These are phyloP conservation scores for Physcomitrium patens DNA, from an alignment of 225 moss, liverwort and hornwort genomes.

Conservation along the genomic window DNA sequence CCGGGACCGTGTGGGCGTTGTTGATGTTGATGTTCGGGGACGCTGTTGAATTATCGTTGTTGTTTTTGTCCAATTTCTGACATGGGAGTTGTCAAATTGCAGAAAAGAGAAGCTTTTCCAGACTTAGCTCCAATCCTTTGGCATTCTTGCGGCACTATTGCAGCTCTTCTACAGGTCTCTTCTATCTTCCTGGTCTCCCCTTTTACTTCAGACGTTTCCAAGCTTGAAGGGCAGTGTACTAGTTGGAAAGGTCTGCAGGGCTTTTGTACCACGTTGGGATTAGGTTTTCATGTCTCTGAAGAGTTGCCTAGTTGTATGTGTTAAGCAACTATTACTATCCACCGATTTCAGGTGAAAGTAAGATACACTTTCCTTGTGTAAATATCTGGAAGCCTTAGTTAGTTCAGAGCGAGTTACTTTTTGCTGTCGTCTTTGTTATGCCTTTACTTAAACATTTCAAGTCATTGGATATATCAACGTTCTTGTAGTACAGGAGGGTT, in stretches of 20 bases:
- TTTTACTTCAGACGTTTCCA: not conserved
- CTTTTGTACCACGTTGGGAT: not conserved
- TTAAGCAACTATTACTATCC: not conserved
- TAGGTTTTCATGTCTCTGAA: not conserved
- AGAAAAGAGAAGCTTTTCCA: constrained; percentile 97
- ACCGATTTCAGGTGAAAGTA: constrained; percentile 14
- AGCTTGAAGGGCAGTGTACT: not conserved
- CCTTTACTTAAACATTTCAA: not conserved
- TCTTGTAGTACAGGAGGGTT: not conserved
- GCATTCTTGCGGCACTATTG: constrained; percentile 99
- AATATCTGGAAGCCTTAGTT: not conserved
- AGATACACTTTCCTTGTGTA: constrained; percentile 2
- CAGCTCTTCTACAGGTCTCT: constrained; percentile 88
- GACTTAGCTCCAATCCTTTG: constrained; percentile 97
- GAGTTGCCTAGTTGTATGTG: constrained; percentile 1
- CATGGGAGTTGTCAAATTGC: constrained; percentile 29
- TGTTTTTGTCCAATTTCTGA: constrained; percentile 24
- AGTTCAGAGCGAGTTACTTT: constrained; percentile 6
- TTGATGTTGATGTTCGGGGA: not conserved
- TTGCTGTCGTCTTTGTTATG: not conserved
- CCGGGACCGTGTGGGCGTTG: not conserved
- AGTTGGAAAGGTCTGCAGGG: constrained; percentile 6
- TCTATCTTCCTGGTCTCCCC: constrained; percentile 1
- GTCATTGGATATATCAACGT: not conserved
- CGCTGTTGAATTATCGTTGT: not conserved